These are phyloP conservation scores for Colletotrichum gloeosporioides DNA, from an alignment of 2,329 filamentous ascomycete species.

Conservation along the genomic window DNA sequence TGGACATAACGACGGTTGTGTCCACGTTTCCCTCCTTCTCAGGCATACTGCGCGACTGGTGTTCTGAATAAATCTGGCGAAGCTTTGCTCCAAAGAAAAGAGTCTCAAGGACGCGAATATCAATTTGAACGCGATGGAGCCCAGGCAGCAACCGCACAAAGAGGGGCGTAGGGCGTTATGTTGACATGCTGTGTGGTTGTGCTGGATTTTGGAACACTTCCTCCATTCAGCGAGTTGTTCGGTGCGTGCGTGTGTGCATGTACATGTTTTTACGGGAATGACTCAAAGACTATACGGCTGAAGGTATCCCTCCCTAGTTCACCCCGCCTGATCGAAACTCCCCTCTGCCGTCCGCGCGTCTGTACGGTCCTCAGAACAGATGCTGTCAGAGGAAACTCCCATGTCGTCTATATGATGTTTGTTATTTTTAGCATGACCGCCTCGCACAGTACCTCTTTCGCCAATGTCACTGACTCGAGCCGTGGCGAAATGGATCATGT, in stretches of 20 bases:
- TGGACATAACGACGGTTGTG: background rate
- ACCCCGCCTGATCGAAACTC: background rate
- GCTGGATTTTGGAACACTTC: background rate
- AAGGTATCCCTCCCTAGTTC: background rate
- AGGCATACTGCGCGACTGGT: background rate
- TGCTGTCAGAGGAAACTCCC: background rate
- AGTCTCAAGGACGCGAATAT: background rate
- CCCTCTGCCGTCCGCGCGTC: background rate
- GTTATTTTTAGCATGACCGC: background rate
- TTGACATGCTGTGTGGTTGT: background rate
- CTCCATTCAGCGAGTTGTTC: background rate
- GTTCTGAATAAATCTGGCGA: background rate
- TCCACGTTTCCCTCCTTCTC: background rate
- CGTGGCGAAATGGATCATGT: background rate
- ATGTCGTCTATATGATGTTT: background rate
- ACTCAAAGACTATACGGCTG: background rate
- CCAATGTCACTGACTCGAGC: background rate
- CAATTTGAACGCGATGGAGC: background rate
- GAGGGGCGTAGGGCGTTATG: background rate
- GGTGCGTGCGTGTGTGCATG: background rate
- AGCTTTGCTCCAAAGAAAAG: background rate
- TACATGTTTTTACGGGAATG: background rate
- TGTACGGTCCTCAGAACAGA: background rate
- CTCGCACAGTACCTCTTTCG: background rate
- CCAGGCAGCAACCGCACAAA: background rate